Evolutionary conservation across 1,139 yeast genomes (phyloP).

Genomic region (Lodderomyces pseudojiufengensis): DNA sequence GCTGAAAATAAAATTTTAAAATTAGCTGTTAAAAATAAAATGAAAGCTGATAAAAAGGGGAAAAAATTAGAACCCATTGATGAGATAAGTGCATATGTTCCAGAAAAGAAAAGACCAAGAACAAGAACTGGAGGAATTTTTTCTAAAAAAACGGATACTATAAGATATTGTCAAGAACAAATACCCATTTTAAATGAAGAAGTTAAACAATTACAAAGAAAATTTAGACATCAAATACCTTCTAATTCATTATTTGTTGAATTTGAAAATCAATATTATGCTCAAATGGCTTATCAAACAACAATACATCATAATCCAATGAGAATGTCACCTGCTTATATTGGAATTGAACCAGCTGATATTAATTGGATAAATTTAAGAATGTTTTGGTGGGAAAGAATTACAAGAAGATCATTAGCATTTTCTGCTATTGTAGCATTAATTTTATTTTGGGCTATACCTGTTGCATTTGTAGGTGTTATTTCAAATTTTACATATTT

Average conservation of each 20-base stretch:
- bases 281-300: conserved; percentile 68
- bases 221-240: conserved; percentile 41
- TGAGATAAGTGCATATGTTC: conserved; percentile 63
- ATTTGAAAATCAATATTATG: conserved; percentile 65
- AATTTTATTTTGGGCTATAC: conserved; percentile 78
- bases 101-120: conserved; percentile 73
- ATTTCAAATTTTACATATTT: conserved; percentile 71
- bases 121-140: conserved; percentile 56
- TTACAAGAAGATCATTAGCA: conserved; percentile 58
- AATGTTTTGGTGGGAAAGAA: conserved; percentile 80
- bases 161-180: conserved; percentile 53
- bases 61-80: conserved; percentile 42
- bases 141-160: conserved; percentile 55
- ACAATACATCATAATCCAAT: conserved; percentile 52
- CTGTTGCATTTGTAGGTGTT: conserved; percentile 80
- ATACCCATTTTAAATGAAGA: conserved; percentile 54
- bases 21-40: conserved; percentile 57
- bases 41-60: conserved; percentile 64
- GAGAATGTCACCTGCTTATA: conserved; percentile 44
- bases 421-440: conserved; percentile 53
- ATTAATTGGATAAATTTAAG: conserved; percentile 69
- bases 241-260: conserved; percentile 64
- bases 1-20: conserved; percentile 62
- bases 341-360: conserved; percentile 62
- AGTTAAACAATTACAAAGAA: conserved; percentile 49